Conservation (phyloP, 345 rosid species). For the Eucalyptus erythrocorys region DNA sequence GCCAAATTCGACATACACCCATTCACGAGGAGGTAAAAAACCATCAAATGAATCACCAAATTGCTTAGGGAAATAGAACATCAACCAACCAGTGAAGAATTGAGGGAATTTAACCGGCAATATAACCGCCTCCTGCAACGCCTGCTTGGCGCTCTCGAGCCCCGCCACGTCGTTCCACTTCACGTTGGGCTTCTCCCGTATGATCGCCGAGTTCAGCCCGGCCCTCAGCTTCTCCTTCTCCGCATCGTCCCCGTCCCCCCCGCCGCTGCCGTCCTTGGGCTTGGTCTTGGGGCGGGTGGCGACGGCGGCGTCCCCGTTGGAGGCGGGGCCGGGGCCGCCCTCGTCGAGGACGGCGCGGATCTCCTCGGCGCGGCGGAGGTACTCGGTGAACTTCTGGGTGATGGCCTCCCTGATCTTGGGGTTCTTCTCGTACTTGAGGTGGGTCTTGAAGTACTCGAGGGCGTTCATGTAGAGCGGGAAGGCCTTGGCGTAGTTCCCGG, state of each 20-base stretch:
- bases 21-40: not conserved
- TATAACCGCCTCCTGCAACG: conserved; percentile 90
- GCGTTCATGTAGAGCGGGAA: conserved; percentile 91
- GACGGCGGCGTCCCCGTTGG: conserved; percentile 69
- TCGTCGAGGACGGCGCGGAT: conserved; percentile 81
- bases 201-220: conserved; percentile 73
- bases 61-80: not conserved
- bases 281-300: conserved; percentile 64
- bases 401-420: conserved; percentile 80
- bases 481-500: conserved; percentile 81
- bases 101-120: conserved; percentile 96
- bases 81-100: conserved; percentile 64
- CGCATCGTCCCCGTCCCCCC: conserved; percentile 66
- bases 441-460: conserved; percentile 90
- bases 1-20: not conserved
- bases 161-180: conserved; percentile 96
- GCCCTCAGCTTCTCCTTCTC: conserved; percentile 75
- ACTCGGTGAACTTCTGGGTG: conserved; percentile 74
- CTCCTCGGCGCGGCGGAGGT: conserved; percentile 96
- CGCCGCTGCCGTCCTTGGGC: conserved; percentile 68
- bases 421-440: conserved; percentile 93
- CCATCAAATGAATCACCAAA: not conserved
- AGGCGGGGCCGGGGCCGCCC: conserved; percentile 65
- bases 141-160: conserved; percentile 86
- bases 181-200: conserved; percentile 82